Evolutionary conservation across 306 rosid genomes (phyloP), one percentile per base, ranked within the genome.

Genomic region (Arachis stenosperma): DNA sequence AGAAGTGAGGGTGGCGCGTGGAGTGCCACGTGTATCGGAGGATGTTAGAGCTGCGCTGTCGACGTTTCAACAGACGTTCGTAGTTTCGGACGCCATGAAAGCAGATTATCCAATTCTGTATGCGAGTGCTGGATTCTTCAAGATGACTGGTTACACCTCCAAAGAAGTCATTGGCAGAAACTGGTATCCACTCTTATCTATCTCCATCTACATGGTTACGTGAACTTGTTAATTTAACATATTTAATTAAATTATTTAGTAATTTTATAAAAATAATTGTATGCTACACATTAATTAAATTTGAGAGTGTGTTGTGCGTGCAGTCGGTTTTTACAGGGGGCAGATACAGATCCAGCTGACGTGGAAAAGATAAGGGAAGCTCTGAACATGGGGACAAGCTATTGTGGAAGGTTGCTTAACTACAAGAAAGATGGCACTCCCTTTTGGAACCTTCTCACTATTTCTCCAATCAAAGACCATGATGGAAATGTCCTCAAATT

Each of bases 351-450:
- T 86, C 86, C 97, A 5, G 87, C 73, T 30, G 96, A 91, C 22
- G 93, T 91, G 84, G 91, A 91, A 17, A 92, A 91, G 90, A 88
- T 94, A 44, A 85, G 98, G 73, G 96, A 86, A 46, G 75, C 86
- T 0, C 56, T 94, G 71, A 76, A 71, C 64, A 51, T 7, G 0
- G 92, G 97, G 42, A 61, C 70, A 1, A 81, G 82, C 53, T 94
- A 89, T 30, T 94, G 98, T 63, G 97, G 98, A 65, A 86, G 98
- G 75, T 80, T 94, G 44, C 72, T 94, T 44, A 94, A 94, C 85
- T 94, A 94, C 84, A 94, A 94, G 95, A 94, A 94, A 46, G 98
- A 94, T 62, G 98, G 98, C 56, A 91, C 95, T 2, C 94, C 96
- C 0, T 94, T 88, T 78, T 94, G 98, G 98, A 94, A 94, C 79